Evolutionary conservation across 2,329 filamentous ascomycete genomes (phyloP).

Genomic region (Apiospora rasikravindrae): DNA sequence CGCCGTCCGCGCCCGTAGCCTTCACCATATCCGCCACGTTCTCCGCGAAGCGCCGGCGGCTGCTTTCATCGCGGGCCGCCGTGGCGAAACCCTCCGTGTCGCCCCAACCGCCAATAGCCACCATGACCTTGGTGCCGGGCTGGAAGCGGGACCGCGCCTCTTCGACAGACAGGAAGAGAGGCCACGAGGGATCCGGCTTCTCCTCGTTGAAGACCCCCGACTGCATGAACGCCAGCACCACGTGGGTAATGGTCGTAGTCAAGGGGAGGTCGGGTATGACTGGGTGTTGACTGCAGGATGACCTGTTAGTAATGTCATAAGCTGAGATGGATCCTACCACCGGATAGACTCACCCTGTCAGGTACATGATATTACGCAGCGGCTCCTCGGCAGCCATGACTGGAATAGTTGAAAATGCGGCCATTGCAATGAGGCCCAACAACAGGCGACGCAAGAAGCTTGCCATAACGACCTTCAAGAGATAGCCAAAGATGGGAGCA

Average conservation of each 20-base stretch:
- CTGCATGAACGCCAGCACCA: constrained; percentile 60
- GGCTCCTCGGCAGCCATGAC: neutral
- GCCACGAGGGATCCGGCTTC: constrained; percentile 49
- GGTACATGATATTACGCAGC: constrained; percentile 41
- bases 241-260: constrained; percentile 55
- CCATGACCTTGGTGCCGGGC: constrained; percentile 61
- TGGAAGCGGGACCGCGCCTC: constrained; percentile 59
- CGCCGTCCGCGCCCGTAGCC: constrained; percentile 63
- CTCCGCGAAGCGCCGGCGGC: constrained; percentile 58
- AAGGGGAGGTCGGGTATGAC: constrained; percentile 28
- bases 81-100: constrained; percentile 61
- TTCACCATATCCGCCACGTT: constrained; percentile 62
- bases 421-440: neutral
- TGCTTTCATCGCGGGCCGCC: constrained; percentile 52
- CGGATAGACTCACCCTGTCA: constrained; percentile 34
- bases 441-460: neutral
- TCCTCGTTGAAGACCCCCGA: constrained; percentile 55
- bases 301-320: neutral
- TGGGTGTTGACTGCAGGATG: constrained; percentile 37
- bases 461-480: neutral
- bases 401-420: neutral
- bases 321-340: neutral
- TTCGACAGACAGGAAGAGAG: constrained; percentile 55
- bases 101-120: constrained; percentile 71
- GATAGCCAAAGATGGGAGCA: neutral